Base-by-base conservation (phyloP, 73 alveolate genomes). In the Diophrys sp. region DNA sequence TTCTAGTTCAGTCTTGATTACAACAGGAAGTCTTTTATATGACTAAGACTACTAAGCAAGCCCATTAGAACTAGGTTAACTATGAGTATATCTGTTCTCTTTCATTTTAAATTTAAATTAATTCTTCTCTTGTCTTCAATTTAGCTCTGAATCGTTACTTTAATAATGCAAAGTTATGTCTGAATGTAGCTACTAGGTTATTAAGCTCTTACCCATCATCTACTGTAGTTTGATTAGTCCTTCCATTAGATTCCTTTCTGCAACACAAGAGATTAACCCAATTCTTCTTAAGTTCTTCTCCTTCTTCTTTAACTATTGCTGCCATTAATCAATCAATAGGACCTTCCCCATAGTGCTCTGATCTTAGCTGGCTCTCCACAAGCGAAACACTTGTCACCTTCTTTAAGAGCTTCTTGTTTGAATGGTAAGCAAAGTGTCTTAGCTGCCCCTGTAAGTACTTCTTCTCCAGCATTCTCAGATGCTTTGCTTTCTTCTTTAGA, bases 401-500 rank as follows among this genome's bases (percentile, higher is more conserved):
- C 97, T 55, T 94, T 57, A n/a, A 83, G 86, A 31, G 88, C 90
- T 1, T 93, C 95, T 81, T 96, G 98, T 29, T 91, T 76, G 33
- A 94, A 81, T 75, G 99, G 99, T 85, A 94, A 89, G 87, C 98
- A 92, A 44, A 97, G 90, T 54, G 99, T 95, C 87, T 97, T 97
- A 25, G 99, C 98, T 29, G 99, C 79, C 29, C 99, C 99, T 54
- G 99, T 93, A 25, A 93, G 89, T 0, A 90, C 94, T 74, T 94
- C 89, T 83, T 96, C 99, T 68, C 91, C 96, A 62, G 89, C 94
- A 29, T 80, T 85, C 77, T 93, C 94, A 77, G 92, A 77, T 11
- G 94, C 96, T 74, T 95, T 94, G 0, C 97, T 89, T 77, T 92
- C 98, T 81, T 84, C 95, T 79, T 94, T 98, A 11, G 98, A 93